Evolutionary conservation across 225 moss, liverwort and hornwort species (phyloP).

Genomic region (Marchantia polymorpha): DNA sequence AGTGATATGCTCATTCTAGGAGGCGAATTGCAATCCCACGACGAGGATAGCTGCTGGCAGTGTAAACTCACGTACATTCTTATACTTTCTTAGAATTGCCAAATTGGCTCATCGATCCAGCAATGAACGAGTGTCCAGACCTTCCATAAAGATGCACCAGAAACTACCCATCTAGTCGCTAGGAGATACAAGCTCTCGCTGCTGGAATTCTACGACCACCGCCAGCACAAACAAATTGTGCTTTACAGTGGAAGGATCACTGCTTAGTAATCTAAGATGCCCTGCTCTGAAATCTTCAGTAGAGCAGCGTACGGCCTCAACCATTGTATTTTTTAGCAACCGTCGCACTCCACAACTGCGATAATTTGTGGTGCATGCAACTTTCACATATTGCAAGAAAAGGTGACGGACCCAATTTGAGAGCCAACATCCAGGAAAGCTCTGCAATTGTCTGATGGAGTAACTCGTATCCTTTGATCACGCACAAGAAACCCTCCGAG

Average conservation of each 20-base stretch:
- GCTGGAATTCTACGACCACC: background rate
- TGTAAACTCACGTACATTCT: too few species aligned
- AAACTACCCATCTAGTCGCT: background rate
- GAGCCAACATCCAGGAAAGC: background rate
- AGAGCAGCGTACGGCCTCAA: background rate
- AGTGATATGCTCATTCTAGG: too few species aligned
- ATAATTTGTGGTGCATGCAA: background rate
- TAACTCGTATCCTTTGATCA: background rate
- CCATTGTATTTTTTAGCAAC: too few species aligned
- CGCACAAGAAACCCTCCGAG: too few species aligned
- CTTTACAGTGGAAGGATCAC: background rate
- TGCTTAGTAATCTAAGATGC: background rate
- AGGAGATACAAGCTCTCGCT: background rate
- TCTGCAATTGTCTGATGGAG: background rate
- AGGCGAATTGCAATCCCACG: too few species aligned
- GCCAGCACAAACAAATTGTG: background rate
- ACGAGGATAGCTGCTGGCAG: too few species aligned
- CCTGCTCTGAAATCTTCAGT: background rate
- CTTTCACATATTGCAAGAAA: background rate
- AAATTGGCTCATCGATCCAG: too few species aligned
- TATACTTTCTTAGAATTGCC: too few species aligned
- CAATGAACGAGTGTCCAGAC: too few species aligned
- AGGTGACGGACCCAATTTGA: background rate
- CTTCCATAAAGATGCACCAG: too few species aligned
- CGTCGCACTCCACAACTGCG: background rate